A percentile compares a stretch with the other conserved stretches of the same genome.
Conservation (phyloP, 345 rosid species). For the Clausena lansium region DNA sequence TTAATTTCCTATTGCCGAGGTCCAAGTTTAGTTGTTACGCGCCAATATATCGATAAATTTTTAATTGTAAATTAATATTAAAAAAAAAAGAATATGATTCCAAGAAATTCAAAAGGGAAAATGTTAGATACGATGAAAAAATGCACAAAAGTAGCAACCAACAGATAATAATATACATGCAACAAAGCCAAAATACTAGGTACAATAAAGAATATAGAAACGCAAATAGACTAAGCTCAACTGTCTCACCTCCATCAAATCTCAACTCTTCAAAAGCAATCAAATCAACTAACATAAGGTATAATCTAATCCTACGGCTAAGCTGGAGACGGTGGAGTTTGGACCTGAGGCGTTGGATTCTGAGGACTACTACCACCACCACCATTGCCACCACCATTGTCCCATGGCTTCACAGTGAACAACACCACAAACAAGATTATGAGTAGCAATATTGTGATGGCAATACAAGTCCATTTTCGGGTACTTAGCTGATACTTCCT, state of each 20-base stretch:
- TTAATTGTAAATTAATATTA: too few species aligned
- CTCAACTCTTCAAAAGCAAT: background rate
- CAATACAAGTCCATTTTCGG: constrained; percentile 77
- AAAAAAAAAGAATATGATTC: too few species aligned
- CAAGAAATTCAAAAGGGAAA: too few species aligned
- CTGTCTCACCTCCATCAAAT: background rate
- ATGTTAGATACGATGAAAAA: background rate
- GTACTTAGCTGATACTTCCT: constrained; percentile 67
- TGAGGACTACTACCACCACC: background rate
- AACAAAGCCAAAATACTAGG: background rate
- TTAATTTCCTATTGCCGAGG: too few species aligned
- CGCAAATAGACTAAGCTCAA: background rate
- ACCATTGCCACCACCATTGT: constrained; percentile 21
- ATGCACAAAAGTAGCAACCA: background rate
- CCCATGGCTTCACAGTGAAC: constrained; percentile 58
- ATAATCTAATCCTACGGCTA: background rate
- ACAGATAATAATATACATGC: background rate
- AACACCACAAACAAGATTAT: constrained; percentile 64
- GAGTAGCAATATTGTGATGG: constrained; percentile 55
- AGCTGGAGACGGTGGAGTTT: background rate
- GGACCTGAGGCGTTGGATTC: background rate
- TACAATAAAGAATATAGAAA: constrained; percentile 11
- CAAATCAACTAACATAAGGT: background rate
- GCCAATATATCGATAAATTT: too few species aligned
- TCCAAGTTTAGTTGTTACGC: too few species aligned